phyloP scores from a whole-genome alignment of 805 yeast genomes.

The Jamesozyma gamospora region DNA sequence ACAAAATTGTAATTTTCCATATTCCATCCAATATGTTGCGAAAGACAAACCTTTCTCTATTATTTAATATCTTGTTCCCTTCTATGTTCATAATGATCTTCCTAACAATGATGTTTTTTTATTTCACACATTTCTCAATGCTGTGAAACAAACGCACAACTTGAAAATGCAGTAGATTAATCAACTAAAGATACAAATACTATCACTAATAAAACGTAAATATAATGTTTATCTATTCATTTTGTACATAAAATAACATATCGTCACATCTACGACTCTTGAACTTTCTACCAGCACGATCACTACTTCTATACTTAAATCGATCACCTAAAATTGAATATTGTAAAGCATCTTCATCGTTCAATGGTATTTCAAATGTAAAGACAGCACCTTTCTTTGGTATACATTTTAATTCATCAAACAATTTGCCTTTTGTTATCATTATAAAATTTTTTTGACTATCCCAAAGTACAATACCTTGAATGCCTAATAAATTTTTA shows the following conservation, averaged over 20 bases:
- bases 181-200: no score
- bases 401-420: constrained; percentile 59
- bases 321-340: constrained; percentile 74
- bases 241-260: constrained; percentile 26
- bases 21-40: no score
- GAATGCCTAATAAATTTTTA: constrained; percentile 44
- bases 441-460: constrained; percentile 62
- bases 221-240: background rate
- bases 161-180: no score
- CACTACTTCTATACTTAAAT: constrained; percentile 62
- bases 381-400: constrained; percentile 63
- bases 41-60: no score
- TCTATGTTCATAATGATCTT: no score
- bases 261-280: constrained; percentile 69
- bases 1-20: no score
- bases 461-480: constrained; percentile 81
- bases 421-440: constrained; percentile 29
- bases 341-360: constrained; percentile 34
- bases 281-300: constrained; percentile 76
- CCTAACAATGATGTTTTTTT: no score
- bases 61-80: no score
- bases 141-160: no score
- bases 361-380: constrained; percentile 37
- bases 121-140: no score
- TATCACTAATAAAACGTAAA: no score